Evolutionary conservation across 495 filamentous ascomycete species (phyloP).

Genomic region (Aspergillus wentii): DNA sequence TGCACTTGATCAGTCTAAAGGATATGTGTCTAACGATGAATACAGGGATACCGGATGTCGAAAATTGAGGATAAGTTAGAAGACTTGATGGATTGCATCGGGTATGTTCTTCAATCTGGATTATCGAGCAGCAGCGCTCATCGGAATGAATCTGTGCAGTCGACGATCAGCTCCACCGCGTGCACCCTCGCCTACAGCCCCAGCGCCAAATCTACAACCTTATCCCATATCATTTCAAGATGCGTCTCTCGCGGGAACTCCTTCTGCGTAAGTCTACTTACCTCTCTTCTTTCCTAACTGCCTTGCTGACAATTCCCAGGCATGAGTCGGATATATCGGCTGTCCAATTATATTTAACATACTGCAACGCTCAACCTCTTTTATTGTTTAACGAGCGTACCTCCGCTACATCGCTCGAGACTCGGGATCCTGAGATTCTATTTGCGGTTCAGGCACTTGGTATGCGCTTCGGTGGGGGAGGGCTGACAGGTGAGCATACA

Average conservation of each 20-base stretch:
- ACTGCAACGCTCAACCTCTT: conserved; percentile 36
- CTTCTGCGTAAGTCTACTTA: too few species aligned
- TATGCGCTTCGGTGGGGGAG: conserved; percentile 23
- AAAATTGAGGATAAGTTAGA: conserved; percentile 33
- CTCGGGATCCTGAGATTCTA: conserved; percentile 29
- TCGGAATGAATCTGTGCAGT: too few species aligned
- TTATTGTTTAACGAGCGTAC: conserved; percentile 26
- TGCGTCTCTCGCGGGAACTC: too few species aligned
- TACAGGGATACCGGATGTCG: conserved; percentile 33
- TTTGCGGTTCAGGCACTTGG: conserved; percentile 31
- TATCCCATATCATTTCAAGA: too few species aligned
- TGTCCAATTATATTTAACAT: conserved; percentile 25
- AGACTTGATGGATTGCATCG: conserved; percentile 22
- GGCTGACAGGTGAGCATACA: conserved; percentile 7
- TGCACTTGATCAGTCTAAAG: too few species aligned
- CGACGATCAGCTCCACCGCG: too few species aligned
- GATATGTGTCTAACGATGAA: too few species aligned
- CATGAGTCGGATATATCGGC: conserved; percentile 4
- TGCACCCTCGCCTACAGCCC: too few species aligned
- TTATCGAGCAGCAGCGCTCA: too few species aligned
- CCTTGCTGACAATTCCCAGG: too few species aligned
- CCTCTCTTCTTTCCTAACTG: too few species aligned
- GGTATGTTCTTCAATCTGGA: conserved; percentile 10
- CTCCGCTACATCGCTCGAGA: conserved; percentile 16
- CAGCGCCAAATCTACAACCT: too few species aligned